Evolutionary conservation across 441 rosid species (phyloP), one percentile per base, ranked within the genome.

Genomic region (Kokia cookei): DNA sequence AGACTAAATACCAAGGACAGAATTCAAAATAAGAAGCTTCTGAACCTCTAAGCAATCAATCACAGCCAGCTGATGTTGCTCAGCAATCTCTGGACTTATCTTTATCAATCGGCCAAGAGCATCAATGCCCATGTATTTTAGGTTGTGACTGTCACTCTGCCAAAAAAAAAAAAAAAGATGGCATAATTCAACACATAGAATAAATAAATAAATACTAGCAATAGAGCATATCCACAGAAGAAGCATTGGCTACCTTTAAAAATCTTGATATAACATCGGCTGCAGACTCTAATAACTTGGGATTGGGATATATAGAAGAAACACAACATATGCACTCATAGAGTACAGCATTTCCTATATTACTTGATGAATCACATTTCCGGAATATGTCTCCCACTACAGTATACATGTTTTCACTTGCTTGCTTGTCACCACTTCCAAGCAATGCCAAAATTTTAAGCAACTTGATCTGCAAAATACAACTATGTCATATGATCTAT

Each of bases 31-130:
- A 55, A 69, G 29, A 73, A 77, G 54, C 64, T 35, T 55, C 88
- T 88, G 43, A 73, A 93, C 99, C 97, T 96, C 98, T 75, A 96
- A 85, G 89, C 99, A 96, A 87, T 95, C 98, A 45, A 95, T 93
- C 71, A 95, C 98, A 73, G 97, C 97, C 84, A 95, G 80, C 72
- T 96, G 99, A 76, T 96, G 99, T 79, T 96, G 98, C 79, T 93
- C 99, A 54, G 94, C 97, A 72, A 93, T 88, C 64, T 96, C 98
- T 63, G 97, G 94, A 73, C 91, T 92, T 76, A 87, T 84, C 82
- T 91, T 95, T 81, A 96, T 92, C 80, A 96, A 81, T 73, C 92
- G 89, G 59, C 98, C 96, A 76, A 96, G 91, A 27, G 91, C 98
- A 84, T 96, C 99, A 78, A 96, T 93, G 54, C 98, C 98, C 97